phyloP scores from a whole-genome alignment of 2,329 filamentous ascomycete genomes.

The Exophiala xenobiotica region DNA sequence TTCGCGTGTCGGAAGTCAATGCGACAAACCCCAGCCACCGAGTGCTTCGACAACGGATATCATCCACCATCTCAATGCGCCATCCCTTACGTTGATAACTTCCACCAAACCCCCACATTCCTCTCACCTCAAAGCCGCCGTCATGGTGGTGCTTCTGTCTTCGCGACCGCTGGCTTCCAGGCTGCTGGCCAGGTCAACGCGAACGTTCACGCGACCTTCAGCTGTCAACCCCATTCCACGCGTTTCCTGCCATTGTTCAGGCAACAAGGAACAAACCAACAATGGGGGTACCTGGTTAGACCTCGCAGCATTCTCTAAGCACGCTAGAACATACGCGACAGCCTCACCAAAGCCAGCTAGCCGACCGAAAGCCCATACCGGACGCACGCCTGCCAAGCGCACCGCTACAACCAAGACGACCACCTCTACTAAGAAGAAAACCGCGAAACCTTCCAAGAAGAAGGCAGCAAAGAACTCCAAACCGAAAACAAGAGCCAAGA shows the following conservation, averaged over 20 bases:
- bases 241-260: conserved; percentile 23
- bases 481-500: conserved; percentile 31
- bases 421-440: conserved; percentile 23
- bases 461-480: conserved; percentile 27
- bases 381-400: conserved; percentile 32
- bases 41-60: conserved; percentile 8
- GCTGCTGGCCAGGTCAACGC: conserved; percentile 20
- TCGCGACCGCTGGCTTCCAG: conserved; percentile 25
- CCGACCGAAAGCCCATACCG: conserved; percentile 35
- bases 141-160: conserved; percentile 23
- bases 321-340: conserved; percentile 35
- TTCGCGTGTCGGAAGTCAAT: not conserved
- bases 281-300: conserved; percentile 1
- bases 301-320: conserved; percentile 28
- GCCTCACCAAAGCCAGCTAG: conserved; percentile 30
- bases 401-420: conserved; percentile 22
- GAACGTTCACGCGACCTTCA: conserved; percentile 29
- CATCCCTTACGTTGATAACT: conserved; percentile 11
- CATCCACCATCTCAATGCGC: conserved; percentile 15
- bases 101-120: conserved; percentile 1
- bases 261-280: conserved; percentile 23
- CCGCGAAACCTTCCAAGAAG: conserved; percentile 26
- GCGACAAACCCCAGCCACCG: conserved; percentile 16
- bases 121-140: conserved; percentile 13
- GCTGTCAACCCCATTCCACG: conserved; percentile 24